Conservation (phyloP, 768 basidiomycete genomes). For the Hydnum rufescens region DNA sequence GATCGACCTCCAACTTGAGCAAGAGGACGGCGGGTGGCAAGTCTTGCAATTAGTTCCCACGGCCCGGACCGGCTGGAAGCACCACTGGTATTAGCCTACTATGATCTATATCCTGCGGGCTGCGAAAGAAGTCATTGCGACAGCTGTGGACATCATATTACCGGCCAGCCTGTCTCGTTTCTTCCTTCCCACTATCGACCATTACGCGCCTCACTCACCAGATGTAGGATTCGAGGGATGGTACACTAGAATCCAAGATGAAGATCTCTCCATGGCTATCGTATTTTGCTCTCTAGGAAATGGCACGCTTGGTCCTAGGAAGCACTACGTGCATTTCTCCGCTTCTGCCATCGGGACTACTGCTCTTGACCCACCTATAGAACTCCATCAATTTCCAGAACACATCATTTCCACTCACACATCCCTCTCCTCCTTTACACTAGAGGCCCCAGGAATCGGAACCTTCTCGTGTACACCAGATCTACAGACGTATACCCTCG, state of each 20-base stretch:
- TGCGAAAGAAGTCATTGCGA: background rate
- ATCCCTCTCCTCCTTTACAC: background rate
- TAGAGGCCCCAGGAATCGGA: background rate
- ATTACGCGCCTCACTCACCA: constrained; percentile 1
- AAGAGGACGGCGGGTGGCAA: too few relatives aligned
- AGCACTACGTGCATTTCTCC: constrained; percentile 1
- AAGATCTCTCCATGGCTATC: background rate
- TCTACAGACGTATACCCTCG: background rate
- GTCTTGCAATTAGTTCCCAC: too few relatives aligned
- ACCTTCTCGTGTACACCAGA: background rate
- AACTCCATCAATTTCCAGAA: background rate
- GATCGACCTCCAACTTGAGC: too few relatives aligned
- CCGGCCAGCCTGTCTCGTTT: background rate
- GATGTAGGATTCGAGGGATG: background rate
- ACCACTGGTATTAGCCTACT: too few relatives aligned
- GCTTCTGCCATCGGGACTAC: background rate
- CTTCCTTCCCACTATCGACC: background rate
- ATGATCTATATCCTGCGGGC: too few relatives aligned
- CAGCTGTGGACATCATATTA: background rate
- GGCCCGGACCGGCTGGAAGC: too few relatives aligned
- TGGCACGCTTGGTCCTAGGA: background rate
- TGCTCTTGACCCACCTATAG: background rate
- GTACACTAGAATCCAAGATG: background rate
- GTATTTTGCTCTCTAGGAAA: background rate
- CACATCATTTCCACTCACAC: background rate